These are phyloP conservation scores for Aspergillus carbonarius DNA, from an alignment of 2,329 filamentous ascomycete genomes.

Conservation along the genomic window DNA sequence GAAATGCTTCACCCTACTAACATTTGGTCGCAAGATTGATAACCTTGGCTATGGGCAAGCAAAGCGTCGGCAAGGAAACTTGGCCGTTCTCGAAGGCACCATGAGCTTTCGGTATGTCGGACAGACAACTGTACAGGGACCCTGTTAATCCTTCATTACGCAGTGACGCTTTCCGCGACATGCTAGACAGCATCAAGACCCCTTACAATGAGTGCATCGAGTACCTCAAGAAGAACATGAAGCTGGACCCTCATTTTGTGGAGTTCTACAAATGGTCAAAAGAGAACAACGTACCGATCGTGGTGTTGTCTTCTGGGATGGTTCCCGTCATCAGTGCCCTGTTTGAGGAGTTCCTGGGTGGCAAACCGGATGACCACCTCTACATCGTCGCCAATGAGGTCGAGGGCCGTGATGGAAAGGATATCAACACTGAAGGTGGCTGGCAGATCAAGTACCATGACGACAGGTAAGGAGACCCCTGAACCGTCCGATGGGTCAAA, in stretches of 20 bases:
- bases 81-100: conserved; percentile 69
- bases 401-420: conserved; percentile 63
- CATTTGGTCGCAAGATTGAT: conserved; percentile 67
- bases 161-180: conserved; percentile 78
- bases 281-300: conserved; percentile 81
- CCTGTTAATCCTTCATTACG: conserved; percentile 3
- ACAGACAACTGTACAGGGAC: not conserved
- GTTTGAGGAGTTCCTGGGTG: conserved; percentile 76
- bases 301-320: conserved; percentile 92
- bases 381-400: conserved; percentile 91
- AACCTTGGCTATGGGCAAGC: conserved; percentile 79
- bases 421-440: conserved; percentile 73
- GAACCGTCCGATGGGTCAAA: not conserved
- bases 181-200: conserved; percentile 82
- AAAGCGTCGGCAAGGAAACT: conserved; percentile 70
- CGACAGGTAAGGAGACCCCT: conserved; percentile 61
- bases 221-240: conserved; percentile 76
- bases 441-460: conserved; percentile 91
- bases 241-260: conserved; percentile 83
- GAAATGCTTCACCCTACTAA: conserved; percentile 49
- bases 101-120: conserved; percentile 65
- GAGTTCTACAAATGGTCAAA: conserved; percentile 83
- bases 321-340: conserved; percentile 83
- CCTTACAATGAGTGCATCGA: conserved; percentile 82
- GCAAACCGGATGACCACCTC: conserved; percentile 66